phyloP scores from a whole-genome alignment of 768 basidiomycete species.

The Antrodiella citrinella region DNA sequence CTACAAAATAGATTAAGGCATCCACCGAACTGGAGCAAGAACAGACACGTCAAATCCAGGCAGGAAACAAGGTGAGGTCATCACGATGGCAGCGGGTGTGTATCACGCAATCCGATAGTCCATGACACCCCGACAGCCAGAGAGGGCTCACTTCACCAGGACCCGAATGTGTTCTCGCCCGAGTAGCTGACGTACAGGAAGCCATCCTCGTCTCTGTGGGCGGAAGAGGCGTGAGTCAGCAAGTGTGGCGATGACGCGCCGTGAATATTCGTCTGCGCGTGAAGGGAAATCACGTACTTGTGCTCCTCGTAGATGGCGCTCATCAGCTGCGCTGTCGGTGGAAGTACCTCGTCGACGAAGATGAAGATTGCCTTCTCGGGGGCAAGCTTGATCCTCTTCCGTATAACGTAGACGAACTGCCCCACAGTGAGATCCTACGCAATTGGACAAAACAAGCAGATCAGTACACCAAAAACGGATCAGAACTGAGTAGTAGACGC shows the following conservation, averaged over 20 bases:
- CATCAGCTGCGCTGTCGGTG: constrained; percentile 97
- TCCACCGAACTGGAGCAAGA: neutral
- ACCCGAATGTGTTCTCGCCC: constrained; percentile 93
- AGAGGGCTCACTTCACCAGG: constrained; percentile 12
- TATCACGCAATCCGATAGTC: neutral
- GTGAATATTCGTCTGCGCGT: neutral
- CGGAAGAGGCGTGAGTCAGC: constrained; percentile 5
- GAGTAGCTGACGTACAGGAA: constrained; percentile 99
- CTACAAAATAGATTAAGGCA: neutral
- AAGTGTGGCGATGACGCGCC: neutral
- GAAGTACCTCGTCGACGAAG: constrained; percentile 97
- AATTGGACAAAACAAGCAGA: constrained; percentile 5
- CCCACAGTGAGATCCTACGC: constrained; percentile 89
- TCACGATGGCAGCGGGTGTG: neutral
- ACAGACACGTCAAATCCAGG: no score
- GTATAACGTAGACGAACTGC: constrained; percentile 99
- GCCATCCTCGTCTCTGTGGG: constrained; percentile 91
- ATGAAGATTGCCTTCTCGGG: constrained; percentile 99
- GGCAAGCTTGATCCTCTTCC: constrained; percentile 99
- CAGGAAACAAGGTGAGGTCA: no score
- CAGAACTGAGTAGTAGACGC: constrained; percentile 20
- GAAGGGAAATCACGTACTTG: constrained; percentile 56
- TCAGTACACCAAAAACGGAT: neutral
- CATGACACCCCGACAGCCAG: neutral
- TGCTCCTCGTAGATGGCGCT: constrained; percentile 99